phyloP scores from a whole-genome alignment of 2,329 filamentous ascomycete genomes.

The Leptographium flavum region DNA sequence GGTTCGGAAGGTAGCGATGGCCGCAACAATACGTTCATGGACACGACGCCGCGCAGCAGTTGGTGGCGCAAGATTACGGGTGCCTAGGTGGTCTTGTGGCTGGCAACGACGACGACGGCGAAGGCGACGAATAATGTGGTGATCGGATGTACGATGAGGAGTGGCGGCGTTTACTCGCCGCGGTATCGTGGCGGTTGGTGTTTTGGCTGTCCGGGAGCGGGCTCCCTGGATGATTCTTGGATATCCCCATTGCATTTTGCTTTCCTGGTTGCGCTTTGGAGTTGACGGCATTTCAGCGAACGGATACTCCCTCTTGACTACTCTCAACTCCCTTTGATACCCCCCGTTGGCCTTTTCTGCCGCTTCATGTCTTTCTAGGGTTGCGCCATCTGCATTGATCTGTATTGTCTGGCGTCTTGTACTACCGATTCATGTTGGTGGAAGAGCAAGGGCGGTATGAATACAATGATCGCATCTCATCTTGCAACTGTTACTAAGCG shows the following conservation, averaged over 20 bases:
- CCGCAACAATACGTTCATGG: constrained; percentile 26
- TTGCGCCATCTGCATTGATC: no score
- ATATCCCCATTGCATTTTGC: not conserved
- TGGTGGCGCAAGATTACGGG: constrained; percentile 45
- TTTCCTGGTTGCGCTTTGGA: not conserved
- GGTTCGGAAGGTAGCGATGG: constrained; percentile 20
- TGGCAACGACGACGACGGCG: no score
- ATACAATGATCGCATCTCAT: not conserved
- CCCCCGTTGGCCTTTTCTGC: not conserved
- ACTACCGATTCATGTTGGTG: not conserved
- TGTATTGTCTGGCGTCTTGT: not conserved
- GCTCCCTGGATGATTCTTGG: not conserved
- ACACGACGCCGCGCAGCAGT: constrained; percentile 35
- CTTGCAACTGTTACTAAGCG: not conserved
- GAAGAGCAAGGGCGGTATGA: not conserved
- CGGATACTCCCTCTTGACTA: not conserved
- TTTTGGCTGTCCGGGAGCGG: not conserved
- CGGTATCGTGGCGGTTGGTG: no score
- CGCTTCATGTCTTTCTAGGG: no score
- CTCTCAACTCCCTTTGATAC: not conserved
- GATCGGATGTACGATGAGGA: no score
- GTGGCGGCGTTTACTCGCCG: not conserved
- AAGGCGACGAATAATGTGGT: not conserved
- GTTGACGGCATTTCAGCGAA: not conserved
- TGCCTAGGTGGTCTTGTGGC: not conserved